Percentiles rank a stretch among this genome's conserved stretches.
Evolutionary conservation across 2,329 filamentous ascomycete species (phyloP).

Genomic region (Dactylella cylindrospora): DNA sequence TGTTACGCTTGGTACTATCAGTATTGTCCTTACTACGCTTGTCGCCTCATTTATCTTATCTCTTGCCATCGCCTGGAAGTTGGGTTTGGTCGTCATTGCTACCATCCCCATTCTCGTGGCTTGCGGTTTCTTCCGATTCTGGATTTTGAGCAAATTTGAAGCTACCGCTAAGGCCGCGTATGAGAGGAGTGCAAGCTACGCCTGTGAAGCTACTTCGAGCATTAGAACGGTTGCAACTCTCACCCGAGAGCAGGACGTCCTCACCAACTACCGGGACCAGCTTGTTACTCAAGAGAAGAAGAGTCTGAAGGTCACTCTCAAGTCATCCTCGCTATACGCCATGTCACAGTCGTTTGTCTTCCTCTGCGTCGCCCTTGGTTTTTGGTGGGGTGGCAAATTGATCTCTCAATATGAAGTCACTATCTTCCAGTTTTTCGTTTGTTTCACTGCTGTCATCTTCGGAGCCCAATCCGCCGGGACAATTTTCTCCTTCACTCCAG

Average conservation of each 20-base stretch:
- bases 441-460: conserved; percentile 84
- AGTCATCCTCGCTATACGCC: conserved; percentile 77
- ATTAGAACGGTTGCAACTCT: conserved; percentile 92
- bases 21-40: conserved; percentile 78
- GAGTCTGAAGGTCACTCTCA: conserved; percentile 72
- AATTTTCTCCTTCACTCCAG: conserved; percentile 84
- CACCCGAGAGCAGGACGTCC: conserved; percentile 81
- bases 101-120: conserved; percentile 74
- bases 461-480: conserved; percentile 88
- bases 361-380: conserved; percentile 79
- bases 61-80: conserved; percentile 80
- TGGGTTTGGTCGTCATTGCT: conserved; percentile 77
- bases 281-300: conserved; percentile 67
- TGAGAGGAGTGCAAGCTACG: conserved; percentile 77
- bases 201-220: conserved; percentile 88
- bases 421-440: conserved; percentile 83
- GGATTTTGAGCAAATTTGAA: conserved; percentile 77
- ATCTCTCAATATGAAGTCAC: conserved; percentile 64
- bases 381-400: conserved; percentile 85
- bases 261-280: conserved; percentile 67
- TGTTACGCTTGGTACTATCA: conserved; percentile 79
- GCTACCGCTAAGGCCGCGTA: conserved; percentile 77
- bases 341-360: conserved; percentile 81
- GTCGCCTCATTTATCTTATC: conserved; percentile 70
- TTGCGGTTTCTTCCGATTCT: conserved; percentile 87